These are phyloP conservation scores for Verticillium nubilum DNA, from an alignment of 2,329 filamentous ascomycete species.

Conservation along the genomic window DNA sequence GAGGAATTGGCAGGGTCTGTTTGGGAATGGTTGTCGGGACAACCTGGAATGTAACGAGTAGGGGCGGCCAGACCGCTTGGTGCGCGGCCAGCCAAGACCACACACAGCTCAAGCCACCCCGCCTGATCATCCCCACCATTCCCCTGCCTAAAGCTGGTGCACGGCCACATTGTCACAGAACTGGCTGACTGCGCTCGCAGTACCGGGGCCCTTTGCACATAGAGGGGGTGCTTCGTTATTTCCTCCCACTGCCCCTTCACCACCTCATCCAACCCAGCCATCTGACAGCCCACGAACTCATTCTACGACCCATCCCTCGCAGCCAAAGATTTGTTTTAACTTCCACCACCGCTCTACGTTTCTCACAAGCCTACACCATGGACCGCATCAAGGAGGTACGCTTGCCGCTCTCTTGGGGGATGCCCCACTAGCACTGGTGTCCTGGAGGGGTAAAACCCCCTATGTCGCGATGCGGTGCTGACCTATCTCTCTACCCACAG, in stretches of 20 bases:
- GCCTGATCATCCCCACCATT: constrained; percentile 1
- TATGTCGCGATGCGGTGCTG: constrained; percentile 9
- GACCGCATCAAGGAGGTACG: constrained; percentile 88
- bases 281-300: not conserved
- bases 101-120: constrained; percentile 1
- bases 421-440: constrained; percentile 16
- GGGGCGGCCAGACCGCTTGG: not conserved
- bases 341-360: not conserved
- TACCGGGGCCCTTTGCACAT: constrained; percentile 31
- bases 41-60: not conserved
- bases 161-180: not conserved
- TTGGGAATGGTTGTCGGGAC: not conserved
- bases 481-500: constrained; percentile 37
- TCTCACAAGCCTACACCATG: constrained; percentile 42
- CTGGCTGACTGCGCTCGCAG: not conserved
- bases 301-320: not conserved
- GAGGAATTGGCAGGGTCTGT: not conserved
- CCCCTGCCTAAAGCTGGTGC: not conserved
- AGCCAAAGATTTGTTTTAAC: not conserved
- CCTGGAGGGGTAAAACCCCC: constrained; percentile 15
- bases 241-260: constrained; percentile 4
- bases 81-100: not conserved
- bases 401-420: constrained; percentile 27
- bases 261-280: not conserved
- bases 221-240: constrained; percentile 20